phyloP scores from a whole-genome alignment of 2,329 filamentous ascomycete species.

The Elsinoe batatas region DNA sequence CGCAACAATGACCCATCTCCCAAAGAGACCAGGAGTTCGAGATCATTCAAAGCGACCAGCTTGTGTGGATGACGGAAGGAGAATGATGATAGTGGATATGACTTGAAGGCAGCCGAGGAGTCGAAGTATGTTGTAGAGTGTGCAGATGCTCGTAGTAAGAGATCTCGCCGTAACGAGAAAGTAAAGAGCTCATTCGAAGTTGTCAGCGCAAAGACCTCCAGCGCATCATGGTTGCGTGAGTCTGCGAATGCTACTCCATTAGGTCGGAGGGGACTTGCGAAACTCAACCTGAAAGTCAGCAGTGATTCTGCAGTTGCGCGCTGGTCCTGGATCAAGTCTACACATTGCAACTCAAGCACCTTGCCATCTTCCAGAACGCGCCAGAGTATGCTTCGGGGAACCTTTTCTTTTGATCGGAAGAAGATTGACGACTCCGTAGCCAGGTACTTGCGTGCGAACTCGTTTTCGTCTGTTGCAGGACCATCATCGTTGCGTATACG shows the following conservation, averaged over 20 bases:
- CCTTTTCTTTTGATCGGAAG: slow-evolving; percentile 64
- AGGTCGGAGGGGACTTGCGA: slow-evolving; percentile 68
- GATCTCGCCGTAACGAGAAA: slow-evolving; percentile 70
- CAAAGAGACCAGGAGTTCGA: slow-evolving; percentile 70
- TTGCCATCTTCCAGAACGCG: slow-evolving; percentile 71
- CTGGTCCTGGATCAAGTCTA: slow-evolving; percentile 63
- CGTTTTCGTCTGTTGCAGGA: slow-evolving; percentile 54
- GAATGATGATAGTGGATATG: slow-evolving; percentile 62
- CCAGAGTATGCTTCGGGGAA: slow-evolving; percentile 85
- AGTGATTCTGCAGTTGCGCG: slow-evolving; percentile 38
- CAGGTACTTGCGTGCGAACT: slow-evolving; percentile 62
- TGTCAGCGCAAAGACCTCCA: slow-evolving; percentile 73
- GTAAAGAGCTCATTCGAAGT: slow-evolving; percentile 72
- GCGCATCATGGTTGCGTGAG: slow-evolving; percentile 61
- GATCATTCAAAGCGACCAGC: slow-evolving; percentile 61
- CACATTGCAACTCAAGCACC: slow-evolving; percentile 70
- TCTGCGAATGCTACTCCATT: slow-evolving; percentile 79
- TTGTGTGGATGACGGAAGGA: slow-evolving; percentile 71
- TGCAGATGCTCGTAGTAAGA: slow-evolving; percentile 53
- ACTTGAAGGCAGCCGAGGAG: slow-evolving; percentile 66
- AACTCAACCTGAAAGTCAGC: slow-evolving; percentile 66
- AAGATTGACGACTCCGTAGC: slow-evolving; percentile 74
- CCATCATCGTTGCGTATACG: slow-evolving; percentile 28
- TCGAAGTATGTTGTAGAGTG: slow-evolving; percentile 60
- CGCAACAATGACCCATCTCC: slow-evolving; percentile 67